Percentiles rank a stretch among this genome's conserved stretches.
These are phyloP conservation scores for Rhodotorula taiwanensis DNA, from an alignment of 768 basidiomycete species.

Conservation along the genomic window DNA sequence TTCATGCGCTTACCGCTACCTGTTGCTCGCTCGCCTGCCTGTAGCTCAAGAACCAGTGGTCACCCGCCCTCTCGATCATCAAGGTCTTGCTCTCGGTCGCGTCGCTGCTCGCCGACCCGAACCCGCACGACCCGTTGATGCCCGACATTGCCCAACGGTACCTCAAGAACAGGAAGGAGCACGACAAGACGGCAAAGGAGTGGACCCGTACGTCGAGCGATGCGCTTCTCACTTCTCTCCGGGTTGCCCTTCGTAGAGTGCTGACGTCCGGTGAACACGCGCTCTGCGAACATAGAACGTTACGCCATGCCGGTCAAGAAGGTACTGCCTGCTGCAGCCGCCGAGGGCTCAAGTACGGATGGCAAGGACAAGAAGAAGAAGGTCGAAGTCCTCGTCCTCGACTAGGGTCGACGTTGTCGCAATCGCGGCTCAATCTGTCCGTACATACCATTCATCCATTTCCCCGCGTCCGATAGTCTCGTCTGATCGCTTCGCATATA, in stretches of 20 bases:
- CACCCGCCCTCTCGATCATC: conserved; percentile 17
- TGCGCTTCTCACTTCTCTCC: too few species aligned
- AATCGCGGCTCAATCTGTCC: too few species aligned
- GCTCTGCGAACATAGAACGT: too few species aligned
- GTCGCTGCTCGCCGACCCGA: conserved; percentile 35
- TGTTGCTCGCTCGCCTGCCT: too few species aligned
- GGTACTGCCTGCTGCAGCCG: neutral
- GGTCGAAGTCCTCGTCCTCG: conserved; percentile 30
- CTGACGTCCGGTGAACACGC: too few species aligned
- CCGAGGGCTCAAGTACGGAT: neutral
- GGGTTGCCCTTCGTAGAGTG: too few species aligned
- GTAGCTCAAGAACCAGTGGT: neutral
- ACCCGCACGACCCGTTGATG: conserved; percentile 36
- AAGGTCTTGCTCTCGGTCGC: conserved; percentile 34
- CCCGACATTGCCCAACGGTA: conserved; percentile 34
- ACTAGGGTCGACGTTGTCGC: conserved; percentile 1
- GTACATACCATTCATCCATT: too few species aligned
- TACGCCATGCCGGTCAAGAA: conserved; percentile 12
- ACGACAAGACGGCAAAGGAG: conserved; percentile 30
- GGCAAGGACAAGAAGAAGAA: conserved; percentile 14
- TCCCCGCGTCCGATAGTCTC: too few species aligned
- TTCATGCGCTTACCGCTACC: too few species aligned
- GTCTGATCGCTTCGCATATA: too few species aligned
- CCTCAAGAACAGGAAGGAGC: conserved; percentile 29
- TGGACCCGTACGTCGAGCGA: conserved; percentile 22